Percentiles rank a stretch among this genome's conserved stretches.
These are phyloP conservation scores for Neurospora cerealis DNA, from an alignment of 495 filamentous ascomycete species.

Conservation along the genomic window DNA sequence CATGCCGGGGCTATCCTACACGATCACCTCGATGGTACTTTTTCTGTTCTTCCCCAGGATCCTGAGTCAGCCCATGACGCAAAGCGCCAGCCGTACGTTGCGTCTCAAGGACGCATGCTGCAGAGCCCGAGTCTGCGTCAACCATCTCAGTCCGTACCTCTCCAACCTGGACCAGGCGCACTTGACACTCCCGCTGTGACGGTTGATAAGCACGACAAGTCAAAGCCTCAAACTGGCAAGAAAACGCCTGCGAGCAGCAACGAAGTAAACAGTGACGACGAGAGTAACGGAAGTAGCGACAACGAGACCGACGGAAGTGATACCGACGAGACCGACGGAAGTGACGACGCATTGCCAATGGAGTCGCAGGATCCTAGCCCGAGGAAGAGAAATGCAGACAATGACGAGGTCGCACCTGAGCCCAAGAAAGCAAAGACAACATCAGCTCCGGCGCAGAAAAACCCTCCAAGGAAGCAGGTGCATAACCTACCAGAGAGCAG, in stretches of 20 bases:
- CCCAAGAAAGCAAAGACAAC: not conserved
- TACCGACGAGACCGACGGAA: not conserved
- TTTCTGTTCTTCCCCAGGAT: not conserved
- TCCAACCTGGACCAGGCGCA: not conserved
- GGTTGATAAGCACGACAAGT: not conserved
- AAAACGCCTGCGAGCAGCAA: not conserved
- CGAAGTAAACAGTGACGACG: not conserved
- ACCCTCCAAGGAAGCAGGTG: too few species aligned
- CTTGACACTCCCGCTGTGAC: not conserved
- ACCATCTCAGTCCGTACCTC: not conserved
- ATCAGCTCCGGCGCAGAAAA: too few species aligned
- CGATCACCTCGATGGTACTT: not conserved
- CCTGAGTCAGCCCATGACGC: not conserved
- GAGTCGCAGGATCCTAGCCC: not conserved
- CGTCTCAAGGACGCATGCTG: not conserved
- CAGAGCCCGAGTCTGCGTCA: not conserved
- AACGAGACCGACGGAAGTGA: not conserved
- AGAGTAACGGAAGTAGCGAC: not conserved
- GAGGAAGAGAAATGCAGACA: not conserved
- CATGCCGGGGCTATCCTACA: not conserved
- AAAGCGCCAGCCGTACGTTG: not conserved
- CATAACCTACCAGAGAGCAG: too few species aligned
- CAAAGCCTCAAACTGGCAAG: not conserved
- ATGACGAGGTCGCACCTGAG: not conserved
- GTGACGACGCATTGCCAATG: not conserved